Base-by-base conservation (phyloP, 1,284 basidiomycete genomes). In the Ceratobasidium sp. region DNA sequence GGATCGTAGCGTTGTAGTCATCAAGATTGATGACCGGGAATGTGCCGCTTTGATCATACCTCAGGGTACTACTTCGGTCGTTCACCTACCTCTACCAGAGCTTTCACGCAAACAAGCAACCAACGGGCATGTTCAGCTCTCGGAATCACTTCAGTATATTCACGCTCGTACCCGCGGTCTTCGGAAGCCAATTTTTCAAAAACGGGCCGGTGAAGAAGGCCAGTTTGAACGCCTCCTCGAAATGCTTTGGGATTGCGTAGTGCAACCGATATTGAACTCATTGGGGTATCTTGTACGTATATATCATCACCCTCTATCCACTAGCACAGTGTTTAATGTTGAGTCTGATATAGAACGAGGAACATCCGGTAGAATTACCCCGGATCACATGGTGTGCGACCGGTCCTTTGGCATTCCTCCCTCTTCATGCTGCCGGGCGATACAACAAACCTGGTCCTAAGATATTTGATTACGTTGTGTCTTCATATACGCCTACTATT, bases 361-460 rank as follows among this genome's bases (percentile, higher is more conserved):
- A 39, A 28, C 46, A 32, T 12, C 2, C 23, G 4, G n/a, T 8
- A 5, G 28, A 41, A 16, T 21, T 67, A 10, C 62, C 62, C n/a
- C 48, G 16, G 6, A 67, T 67, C 14, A 67, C 62, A 1, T 67
- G 62, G 62, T 67, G 62, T 32, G 55, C 48, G 1, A 67, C 62
- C 21, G 62, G 62, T 12, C 32, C 30, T 4, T 50, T 67, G 14
- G 36, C 62, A 1, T 52, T 52, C 43, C 21, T 67, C 1, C 62
- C 62, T 1, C 46, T 67, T 14, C 62, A 67, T 18, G 62, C 62
- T 6, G 62, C 62, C 28, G 62, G 62, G 12, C 16, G 23, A 1
- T 67, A 53, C 34, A 34, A 9, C 48, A 14, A 39, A 4, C 32
- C n/a, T 2, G 6, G 36, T 1, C 6, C 23, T 10, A 1, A n/a